Percentiles rank a stretch among this genome's conserved stretches.
phyloP scores from a whole-genome alignment of 306 rosid species.

The Cicer judaicum region DNA sequence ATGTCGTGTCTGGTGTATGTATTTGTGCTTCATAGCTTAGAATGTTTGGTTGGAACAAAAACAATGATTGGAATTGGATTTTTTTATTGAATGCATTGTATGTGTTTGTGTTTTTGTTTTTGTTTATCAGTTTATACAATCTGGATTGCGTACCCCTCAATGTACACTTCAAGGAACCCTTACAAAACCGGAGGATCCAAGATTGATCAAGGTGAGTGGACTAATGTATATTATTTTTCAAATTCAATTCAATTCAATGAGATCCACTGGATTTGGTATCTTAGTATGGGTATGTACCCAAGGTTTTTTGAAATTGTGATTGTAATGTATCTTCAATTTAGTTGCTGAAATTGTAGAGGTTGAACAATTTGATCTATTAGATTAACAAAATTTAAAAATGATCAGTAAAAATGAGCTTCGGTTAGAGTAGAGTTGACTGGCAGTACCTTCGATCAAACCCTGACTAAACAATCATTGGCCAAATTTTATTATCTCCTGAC shows the following conservation, averaged over 20 bases:
- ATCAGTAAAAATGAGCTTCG: neutral
- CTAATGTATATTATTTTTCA: neutral
- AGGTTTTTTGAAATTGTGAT: slow-evolving; percentile 2
- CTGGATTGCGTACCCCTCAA: slow-evolving; percentile 84
- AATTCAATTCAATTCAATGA: neutral
- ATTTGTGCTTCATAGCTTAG: neutral
- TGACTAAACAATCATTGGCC: neutral
- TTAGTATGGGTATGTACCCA: no score
- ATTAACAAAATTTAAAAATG: neutral
- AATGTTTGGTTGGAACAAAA: neutral
- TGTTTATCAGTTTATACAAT: slow-evolving; percentile 68
- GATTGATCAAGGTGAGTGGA: slow-evolving; percentile 47
- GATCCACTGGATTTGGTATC: no score
- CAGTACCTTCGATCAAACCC: neutral
- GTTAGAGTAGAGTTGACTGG: neutral
- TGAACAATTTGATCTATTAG: neutral
- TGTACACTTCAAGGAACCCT: slow-evolving; percentile 84
- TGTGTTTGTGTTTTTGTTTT: neutral
- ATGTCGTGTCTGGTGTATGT: no score
- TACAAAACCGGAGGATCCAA: slow-evolving; percentile 66
- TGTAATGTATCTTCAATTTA: neutral
- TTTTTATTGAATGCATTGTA: neutral
- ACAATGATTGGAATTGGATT: neutral
- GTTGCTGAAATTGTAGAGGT: neutral
- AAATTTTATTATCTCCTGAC: neutral